Evolutionary conservation across 805 yeast species (phyloP).

Genomic region (Cyberlindnera suaveolens): DNA sequence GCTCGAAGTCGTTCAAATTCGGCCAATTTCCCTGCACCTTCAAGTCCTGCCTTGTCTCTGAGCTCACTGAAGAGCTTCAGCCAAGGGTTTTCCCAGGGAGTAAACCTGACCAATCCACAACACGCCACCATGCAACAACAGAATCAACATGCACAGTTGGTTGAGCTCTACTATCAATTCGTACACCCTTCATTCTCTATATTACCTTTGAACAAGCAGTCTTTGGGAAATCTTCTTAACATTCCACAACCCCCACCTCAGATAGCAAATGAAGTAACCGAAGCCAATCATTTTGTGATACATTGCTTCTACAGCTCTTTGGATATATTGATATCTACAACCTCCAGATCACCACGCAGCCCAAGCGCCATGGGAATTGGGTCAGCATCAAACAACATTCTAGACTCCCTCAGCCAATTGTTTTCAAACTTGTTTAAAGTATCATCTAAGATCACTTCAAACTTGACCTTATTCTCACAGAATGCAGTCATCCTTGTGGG

Average conservation of each 20-base stretch:
- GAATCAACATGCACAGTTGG: constrained; percentile 25
- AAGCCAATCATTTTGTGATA: constrained; percentile 12
- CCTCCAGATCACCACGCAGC: constrained; percentile 5
- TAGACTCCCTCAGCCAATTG: constrained; percentile 9
- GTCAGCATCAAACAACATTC: constrained; percentile 1
- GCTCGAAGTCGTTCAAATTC: constrained; percentile 17
- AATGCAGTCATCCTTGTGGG: constrained; percentile 10
- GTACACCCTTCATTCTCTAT: constrained; percentile 34
- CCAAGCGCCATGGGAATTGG: not conserved
- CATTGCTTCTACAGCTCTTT: constrained; percentile 15
- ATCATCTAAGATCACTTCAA: constrained; percentile 11
- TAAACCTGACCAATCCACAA: not conserved
- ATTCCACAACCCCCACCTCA: constrained; percentile 12
- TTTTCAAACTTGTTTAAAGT: constrained; percentile 13
- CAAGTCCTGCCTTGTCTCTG: constrained; percentile 19
- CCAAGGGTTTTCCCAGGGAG: constrained; percentile 10
- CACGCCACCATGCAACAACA: constrained; percentile 6
- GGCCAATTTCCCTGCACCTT: constrained; percentile 11
- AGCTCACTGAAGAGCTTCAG: constrained; percentile 16
- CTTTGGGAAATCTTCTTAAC: constrained; percentile 14
- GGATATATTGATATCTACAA: constrained; percentile 14
- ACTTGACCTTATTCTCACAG: constrained; percentile 9
- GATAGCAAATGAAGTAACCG: constrained; percentile 14
- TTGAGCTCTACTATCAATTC: constrained; percentile 42
- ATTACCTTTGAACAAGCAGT: constrained; percentile 28